Evolutionary conservation across 2,329 filamentous ascomycete genomes (phyloP).

Genomic region (Colletotrichum endophyticum): DNA sequence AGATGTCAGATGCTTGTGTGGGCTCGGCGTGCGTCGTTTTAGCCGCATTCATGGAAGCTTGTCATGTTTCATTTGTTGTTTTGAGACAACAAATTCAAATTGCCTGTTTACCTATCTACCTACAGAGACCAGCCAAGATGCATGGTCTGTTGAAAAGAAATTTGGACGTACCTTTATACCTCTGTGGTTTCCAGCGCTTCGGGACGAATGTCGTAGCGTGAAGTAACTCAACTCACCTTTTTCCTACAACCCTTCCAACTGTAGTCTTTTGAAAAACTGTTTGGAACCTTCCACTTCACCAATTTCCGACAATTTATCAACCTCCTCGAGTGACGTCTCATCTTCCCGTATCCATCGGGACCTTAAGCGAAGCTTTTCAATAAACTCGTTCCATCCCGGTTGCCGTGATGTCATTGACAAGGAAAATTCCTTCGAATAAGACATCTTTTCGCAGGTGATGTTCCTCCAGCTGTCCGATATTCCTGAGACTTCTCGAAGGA

Average conservation of each 20-base stretch:
- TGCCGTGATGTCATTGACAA: background rate
- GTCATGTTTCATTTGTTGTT: background rate
- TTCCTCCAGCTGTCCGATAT: background rate
- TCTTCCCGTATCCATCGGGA: background rate
- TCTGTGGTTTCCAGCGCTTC: background rate
- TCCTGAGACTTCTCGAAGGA: background rate
- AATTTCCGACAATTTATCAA: background rate
- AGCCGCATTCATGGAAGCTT: background rate
- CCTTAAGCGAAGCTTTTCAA: background rate
- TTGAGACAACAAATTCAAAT: background rate
- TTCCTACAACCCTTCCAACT: background rate
- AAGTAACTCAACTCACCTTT: background rate
- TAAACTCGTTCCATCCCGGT: background rate
- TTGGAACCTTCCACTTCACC: background rate
- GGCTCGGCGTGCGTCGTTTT: background rate
- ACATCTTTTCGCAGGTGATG: background rate
- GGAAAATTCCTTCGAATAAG: fast-evolving
- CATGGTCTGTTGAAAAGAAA: background rate
- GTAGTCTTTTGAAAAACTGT: background rate
- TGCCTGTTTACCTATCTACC: background rate
- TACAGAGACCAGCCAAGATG: background rate
- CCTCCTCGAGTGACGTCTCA: background rate
- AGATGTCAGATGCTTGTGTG: background rate
- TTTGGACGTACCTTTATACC: background rate
- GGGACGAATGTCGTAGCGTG: background rate